Evolutionary conservation across 1,284 basidiomycete genomes (phyloP).

Genomic region (Apiotrichum veenhuisii): DNA sequence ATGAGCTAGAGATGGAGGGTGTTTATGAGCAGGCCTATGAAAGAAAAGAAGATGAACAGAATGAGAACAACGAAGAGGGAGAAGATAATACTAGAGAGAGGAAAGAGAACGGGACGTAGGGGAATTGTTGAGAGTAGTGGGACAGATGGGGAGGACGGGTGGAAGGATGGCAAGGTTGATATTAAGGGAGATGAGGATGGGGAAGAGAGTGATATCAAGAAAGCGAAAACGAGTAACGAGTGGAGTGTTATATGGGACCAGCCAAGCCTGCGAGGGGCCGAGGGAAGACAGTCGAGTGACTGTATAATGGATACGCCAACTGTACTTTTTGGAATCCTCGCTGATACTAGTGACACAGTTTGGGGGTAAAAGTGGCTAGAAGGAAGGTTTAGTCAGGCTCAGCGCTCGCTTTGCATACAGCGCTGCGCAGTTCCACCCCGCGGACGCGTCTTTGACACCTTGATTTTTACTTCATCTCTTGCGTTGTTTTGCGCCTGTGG

Average conservation of each 20-base stretch:
- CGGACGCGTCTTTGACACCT: too few species aligned
- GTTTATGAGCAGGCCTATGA: neutral
- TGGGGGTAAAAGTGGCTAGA: too few species aligned
- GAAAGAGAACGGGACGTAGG: neutral
- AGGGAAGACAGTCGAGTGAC: too few species aligned
- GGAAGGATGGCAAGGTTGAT: neutral
- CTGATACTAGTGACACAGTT: too few species aligned
- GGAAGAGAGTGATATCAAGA: neutral
- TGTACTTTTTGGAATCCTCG: too few species aligned
- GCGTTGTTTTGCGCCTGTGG: neutral
- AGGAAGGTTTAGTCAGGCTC: too few species aligned
- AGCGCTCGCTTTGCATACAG: too few species aligned
- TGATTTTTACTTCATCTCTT: too few species aligned
- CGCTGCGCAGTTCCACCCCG: too few species aligned
- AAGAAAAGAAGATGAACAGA: neutral
- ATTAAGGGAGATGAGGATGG: conserved; percentile 1
- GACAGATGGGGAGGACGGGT: conserved; percentile 4
- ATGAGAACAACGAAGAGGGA: neutral
- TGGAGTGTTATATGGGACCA: neutral
- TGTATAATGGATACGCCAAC: too few species aligned
- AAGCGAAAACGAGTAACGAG: neutral
- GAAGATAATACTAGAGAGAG: neutral
- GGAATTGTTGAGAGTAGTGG: neutral
- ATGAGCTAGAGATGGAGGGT: neutral
- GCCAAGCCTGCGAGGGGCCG: too few species aligned